These are phyloP conservation scores for Chlorella variabilis DNA, from an alignment of 163 green algal species.

Conservation along the genomic window DNA sequence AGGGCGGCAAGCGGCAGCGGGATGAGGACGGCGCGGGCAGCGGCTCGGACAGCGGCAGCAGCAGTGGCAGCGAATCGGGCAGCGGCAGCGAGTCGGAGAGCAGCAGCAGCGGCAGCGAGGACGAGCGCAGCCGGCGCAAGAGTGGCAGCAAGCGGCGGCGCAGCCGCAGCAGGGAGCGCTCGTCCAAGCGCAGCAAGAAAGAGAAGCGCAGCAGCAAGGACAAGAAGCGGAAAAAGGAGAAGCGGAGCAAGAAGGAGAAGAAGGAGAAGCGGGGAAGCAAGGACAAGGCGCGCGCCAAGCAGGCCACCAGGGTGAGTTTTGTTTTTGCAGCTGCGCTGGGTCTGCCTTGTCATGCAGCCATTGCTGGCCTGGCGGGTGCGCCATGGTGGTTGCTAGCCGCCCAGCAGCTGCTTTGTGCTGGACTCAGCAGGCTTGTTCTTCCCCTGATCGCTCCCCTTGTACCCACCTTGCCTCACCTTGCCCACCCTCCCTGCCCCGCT, in stretches of 20 bases:
- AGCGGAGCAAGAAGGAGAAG: constrained; percentile 50
- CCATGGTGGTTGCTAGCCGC: too few relatives aligned
- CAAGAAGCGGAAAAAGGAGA: constrained; percentile 47
- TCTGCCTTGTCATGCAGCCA: too few relatives aligned
- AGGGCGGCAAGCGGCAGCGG: constrained; percentile 26
- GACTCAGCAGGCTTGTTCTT: too few relatives aligned
- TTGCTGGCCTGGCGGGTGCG: too few relatives aligned
- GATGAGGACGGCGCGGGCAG: not conserved
- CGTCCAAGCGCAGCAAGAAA: constrained; percentile 40
- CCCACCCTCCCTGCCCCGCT: not conserved
- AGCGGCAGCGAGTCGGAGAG: constrained; percentile 39
- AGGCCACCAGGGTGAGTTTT: constrained; percentile 3
- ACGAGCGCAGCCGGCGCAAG: constrained; percentile 40
- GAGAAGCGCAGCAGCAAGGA: constrained; percentile 39
- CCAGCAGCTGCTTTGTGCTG: too few relatives aligned
- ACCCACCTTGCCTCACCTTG: too few relatives aligned
- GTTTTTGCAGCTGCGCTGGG: too few relatives aligned
- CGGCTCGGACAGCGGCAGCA: constrained; percentile 1
- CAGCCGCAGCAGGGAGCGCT: constrained; percentile 3
- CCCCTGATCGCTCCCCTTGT: not conserved
- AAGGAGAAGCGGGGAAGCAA: constrained; percentile 37
- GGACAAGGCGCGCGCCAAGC: constrained; percentile 51
- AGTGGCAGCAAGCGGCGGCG: constrained; percentile 17
- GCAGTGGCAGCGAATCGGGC: constrained; percentile 31
- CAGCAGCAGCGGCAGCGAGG: constrained; percentile 36